These are phyloP conservation scores for Pseudogymnoascus sp. DNA, from an alignment of 2,329 filamentous ascomycete species.

Conservation along the genomic window DNA sequence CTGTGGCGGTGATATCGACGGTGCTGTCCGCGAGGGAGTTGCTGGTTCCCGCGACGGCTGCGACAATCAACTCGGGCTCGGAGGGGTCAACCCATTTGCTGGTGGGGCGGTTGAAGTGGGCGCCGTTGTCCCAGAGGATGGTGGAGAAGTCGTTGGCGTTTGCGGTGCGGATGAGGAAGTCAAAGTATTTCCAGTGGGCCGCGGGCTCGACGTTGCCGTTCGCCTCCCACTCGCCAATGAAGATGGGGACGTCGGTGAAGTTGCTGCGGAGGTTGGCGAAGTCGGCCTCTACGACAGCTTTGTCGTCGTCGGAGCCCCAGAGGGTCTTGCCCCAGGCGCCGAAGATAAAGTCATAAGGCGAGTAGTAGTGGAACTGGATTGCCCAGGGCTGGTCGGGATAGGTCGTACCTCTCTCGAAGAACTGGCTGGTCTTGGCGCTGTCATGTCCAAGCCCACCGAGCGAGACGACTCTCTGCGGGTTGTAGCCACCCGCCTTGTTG, in stretches of 20 bases:
- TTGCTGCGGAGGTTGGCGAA: constrained; percentile 44
- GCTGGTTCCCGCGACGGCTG: constrained; percentile 34
- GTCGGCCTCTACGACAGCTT: constrained; percentile 40
- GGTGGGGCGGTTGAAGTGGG: constrained; percentile 44
- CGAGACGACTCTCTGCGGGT: constrained; percentile 46
- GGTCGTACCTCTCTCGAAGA: constrained; percentile 42
- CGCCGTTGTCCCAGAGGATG: constrained; percentile 54
- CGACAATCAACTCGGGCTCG: constrained; percentile 39
- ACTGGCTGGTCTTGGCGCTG: constrained; percentile 43
- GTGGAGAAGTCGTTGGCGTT: constrained; percentile 41
- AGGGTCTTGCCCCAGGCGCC: constrained; percentile 50
- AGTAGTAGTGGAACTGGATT: constrained; percentile 56
- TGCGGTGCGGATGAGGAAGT: constrained; percentile 43
- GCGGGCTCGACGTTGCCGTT: constrained; percentile 44
- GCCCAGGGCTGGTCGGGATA: constrained; percentile 48
- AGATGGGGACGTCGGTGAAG: constrained; percentile 46
- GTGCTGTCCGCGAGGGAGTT: constrained; percentile 48
- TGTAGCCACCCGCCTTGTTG: constrained; percentile 46
- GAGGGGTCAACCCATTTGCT: constrained; percentile 44
- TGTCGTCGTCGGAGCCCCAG: constrained; percentile 49
- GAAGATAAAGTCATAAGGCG: constrained; percentile 43
- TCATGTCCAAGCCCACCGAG: constrained; percentile 46
- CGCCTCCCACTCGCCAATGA: constrained; percentile 52
- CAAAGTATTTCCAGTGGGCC: constrained; percentile 50
- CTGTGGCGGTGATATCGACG: constrained; percentile 36